These are phyloP conservation scores for Vigna trinervia DNA, from an alignment of 306 rosid species.

Conservation along the genomic window DNA sequence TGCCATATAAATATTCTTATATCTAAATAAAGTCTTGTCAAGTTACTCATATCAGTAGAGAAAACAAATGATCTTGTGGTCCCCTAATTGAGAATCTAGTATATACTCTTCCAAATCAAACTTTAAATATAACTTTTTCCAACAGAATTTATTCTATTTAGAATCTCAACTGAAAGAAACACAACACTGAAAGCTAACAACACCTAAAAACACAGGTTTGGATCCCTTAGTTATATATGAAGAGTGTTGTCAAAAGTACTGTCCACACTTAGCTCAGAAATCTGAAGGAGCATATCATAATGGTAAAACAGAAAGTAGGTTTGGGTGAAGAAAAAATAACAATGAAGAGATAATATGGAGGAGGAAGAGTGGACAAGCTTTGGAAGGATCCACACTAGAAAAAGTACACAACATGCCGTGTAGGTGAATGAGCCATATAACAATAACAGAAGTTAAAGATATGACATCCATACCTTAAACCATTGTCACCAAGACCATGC, in stretches of 20 bases:
- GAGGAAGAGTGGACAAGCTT: neutral
- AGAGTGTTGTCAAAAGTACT: constrained; percentile 24
- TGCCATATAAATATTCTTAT: constrained; percentile 47
- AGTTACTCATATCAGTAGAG: constrained; percentile 46
- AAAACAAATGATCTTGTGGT: constrained; percentile 49
- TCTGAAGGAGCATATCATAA: neutral
- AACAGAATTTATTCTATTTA: constrained; percentile 54
- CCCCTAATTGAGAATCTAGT: constrained; percentile 53
- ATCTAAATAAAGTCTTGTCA: constrained; percentile 46
- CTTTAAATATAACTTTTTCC: constrained; percentile 50
- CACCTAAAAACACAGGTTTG: constrained; percentile 39
- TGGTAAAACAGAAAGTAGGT: neutral
- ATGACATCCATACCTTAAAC: constrained; percentile 72
- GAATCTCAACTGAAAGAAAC: constrained; percentile 60
- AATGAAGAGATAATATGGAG: neutral
- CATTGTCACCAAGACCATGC: constrained; percentile 98
- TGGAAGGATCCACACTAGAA: constrained; percentile 14
- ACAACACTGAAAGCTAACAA: constrained; percentile 33
- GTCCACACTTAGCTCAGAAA: neutral
- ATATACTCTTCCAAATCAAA: constrained; percentile 53
- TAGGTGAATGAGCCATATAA: constrained; percentile 26
- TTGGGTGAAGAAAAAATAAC: neutral
- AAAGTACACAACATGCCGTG: neutral
- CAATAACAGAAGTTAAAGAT: constrained; percentile 2
- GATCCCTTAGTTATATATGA: constrained; percentile 41